Conservation (phyloP, 2,329 filamentous ascomycete species). For the Rutstroemia sp. region DNA sequence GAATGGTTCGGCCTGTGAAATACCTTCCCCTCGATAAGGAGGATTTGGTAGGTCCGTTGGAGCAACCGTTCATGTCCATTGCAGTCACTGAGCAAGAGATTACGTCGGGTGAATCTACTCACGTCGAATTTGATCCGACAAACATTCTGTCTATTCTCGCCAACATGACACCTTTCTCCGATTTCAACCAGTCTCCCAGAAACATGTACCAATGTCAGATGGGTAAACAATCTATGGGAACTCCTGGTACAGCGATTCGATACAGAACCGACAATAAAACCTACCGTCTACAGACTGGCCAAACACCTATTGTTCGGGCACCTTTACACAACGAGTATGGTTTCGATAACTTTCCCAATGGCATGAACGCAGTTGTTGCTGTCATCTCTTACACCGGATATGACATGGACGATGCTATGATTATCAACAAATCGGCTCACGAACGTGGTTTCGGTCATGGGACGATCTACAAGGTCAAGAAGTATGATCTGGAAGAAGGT, state of each 20-base stretch:
- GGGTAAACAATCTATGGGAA: slow-evolving; percentile 99
- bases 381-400: slow-evolving; percentile 99
- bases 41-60: slow-evolving; percentile 86
- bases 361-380: slow-evolving; percentile 88
- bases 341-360: slow-evolving; percentile 96
- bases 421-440: slow-evolving; percentile 93
- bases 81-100: slow-evolving; percentile 85
- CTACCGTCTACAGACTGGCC: slow-evolving; percentile 89
- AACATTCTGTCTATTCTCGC: slow-evolving; percentile 96
- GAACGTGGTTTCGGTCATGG: slow-evolving; percentile 94
- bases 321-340: slow-evolving; percentile 94
- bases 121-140: slow-evolving; percentile 90
- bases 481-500: slow-evolving; percentile 78
- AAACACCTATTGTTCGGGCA: slow-evolving; percentile 87
- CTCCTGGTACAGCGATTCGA: slow-evolving; percentile 73
- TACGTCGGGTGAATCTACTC: slow-evolving; percentile 79
- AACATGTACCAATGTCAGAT: slow-evolving; percentile 99
- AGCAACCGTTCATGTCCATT: slow-evolving; percentile 98
- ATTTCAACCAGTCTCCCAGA: slow-evolving; percentile 96
- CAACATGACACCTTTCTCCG: slow-evolving; percentile 97
- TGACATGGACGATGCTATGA: slow-evolving; percentile 99
- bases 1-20: slow-evolving; percentile 88
- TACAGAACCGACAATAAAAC: slow-evolving; percentile 96
- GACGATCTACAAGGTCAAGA: slow-evolving; percentile 96
- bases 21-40: slow-evolving; percentile 80